Evolutionary conservation across 441 rosid genomes (phyloP).

Genomic region (Adansonia rubrostipa): DNA sequence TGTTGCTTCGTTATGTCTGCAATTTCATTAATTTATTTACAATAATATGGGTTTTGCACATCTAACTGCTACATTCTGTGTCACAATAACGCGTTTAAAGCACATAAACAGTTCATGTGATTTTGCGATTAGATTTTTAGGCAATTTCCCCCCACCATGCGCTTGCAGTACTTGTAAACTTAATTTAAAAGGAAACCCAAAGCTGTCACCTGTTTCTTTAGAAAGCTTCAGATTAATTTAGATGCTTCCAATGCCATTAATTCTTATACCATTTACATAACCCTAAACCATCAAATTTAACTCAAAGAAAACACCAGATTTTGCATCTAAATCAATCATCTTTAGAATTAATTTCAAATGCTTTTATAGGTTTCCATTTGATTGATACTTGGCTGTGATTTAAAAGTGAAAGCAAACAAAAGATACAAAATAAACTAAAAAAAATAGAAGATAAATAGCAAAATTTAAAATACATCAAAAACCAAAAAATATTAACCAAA

Average conservation of each 20-base stretch:
- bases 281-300: background rate
- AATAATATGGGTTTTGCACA: conserved; percentile 6
- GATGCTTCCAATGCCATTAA: background rate
- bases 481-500: no score
- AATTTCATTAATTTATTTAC: background rate
- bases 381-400: no score
- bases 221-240: background rate
- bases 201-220: no score
- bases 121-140: background rate
- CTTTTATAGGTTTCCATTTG: no score
- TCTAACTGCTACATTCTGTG: background rate
- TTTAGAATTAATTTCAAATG: no score
- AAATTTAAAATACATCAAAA: no score
- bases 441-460: no score
- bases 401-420: no score
- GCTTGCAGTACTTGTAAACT: background rate
- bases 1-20: conserved; percentile 14
- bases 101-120: background rate
- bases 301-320: no score
- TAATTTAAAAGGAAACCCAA: background rate
- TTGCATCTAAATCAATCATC: background rate
- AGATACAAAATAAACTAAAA: no score
- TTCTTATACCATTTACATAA: background rate
- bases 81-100: background rate
- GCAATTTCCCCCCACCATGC: background rate